Conservation (phyloP, 331 rosid genomes). For the Malus hybrid region DNA sequence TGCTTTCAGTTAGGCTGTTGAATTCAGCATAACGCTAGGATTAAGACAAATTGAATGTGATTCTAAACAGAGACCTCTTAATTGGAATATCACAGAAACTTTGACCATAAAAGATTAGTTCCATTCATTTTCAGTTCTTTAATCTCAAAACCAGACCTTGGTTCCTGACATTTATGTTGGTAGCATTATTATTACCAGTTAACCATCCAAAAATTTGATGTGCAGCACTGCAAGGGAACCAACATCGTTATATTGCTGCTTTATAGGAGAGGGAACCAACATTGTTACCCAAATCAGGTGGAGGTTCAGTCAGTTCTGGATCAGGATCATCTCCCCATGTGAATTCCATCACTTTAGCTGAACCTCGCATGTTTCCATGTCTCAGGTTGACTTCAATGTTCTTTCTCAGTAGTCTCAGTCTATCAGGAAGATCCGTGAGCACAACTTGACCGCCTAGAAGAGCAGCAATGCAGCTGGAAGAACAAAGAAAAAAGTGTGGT, state of each 20-base stretch:
- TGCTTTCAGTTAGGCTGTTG: neutral
- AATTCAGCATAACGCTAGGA: neutral
- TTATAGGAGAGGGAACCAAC: neutral
- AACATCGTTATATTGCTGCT: neutral
- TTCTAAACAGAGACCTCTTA: neutral
- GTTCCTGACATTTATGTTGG: neutral
- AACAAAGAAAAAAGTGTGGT: slow-evolving; percentile 6
- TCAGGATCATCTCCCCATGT: slow-evolving; percentile 84
- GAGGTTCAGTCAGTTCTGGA: slow-evolving; percentile 39
- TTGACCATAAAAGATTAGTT: neutral
- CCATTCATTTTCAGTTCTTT: neutral
- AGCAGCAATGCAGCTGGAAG: slow-evolving; percentile 74
- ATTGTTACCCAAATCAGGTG: slow-evolving; percentile 57
- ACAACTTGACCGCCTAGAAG: slow-evolving; percentile 73
- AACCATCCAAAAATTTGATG: neutral
- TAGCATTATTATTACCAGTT: neutral
- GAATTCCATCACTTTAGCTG: slow-evolving; percentile 55
- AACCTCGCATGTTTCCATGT: slow-evolving; percentile 46
- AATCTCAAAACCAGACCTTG: neutral
- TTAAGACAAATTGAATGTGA: neutral
- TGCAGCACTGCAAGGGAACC: neutral
- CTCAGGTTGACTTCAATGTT: slow-evolving; percentile 60
- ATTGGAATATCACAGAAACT: neutral
- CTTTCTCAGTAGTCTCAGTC: slow-evolving; percentile 64
- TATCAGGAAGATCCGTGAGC: slow-evolving; percentile 77